phyloP scores from a whole-genome alignment of 495 filamentous ascomycete genomes.

The Neurospora africana region DNA sequence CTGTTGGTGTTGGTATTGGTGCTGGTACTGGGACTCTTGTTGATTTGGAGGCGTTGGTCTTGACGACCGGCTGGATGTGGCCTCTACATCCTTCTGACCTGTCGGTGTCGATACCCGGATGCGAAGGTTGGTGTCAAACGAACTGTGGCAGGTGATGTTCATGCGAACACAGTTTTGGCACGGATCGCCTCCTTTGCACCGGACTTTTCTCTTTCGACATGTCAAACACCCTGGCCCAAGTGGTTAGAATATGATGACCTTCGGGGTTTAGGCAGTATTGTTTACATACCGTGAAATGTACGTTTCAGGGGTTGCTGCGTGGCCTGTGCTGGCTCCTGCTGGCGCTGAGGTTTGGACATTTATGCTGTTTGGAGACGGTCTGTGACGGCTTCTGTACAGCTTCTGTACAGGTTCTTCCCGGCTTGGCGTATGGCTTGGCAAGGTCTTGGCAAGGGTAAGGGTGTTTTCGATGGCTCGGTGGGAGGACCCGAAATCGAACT shows the following conservation, averaged over 20 bases:
- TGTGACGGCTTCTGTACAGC: neutral
- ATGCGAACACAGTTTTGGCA: constrained; percentile 26
- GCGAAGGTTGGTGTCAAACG: constrained; percentile 26
- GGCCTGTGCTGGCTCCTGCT: neutral
- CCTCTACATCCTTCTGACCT: constrained; percentile 17
- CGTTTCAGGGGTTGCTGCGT: constrained; percentile 20
- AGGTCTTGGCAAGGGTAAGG: neutral
- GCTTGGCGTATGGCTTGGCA: neutral
- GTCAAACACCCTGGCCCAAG: constrained; percentile 22
- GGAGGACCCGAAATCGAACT: neutral
- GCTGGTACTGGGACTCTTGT: neutral
- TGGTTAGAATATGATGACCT: neutral
- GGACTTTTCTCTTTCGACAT: constrained; percentile 28
- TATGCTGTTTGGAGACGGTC: neutral
- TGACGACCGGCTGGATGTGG: constrained; percentile 4
- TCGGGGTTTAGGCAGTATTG: neutral
- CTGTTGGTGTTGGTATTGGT: neutral
- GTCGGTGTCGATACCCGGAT: constrained; percentile 19
- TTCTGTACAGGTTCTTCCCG: neutral
- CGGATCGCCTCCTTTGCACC: constrained; percentile 23
- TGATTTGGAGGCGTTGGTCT: neutral
- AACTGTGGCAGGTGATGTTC: constrained; percentile 25
- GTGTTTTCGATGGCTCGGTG: neutral
- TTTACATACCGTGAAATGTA: constrained; percentile 22
- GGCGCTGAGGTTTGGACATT: neutral